Conservation (phyloP, 2,329 filamentous ascomycete species). For the Fusarium sp. region DNA sequence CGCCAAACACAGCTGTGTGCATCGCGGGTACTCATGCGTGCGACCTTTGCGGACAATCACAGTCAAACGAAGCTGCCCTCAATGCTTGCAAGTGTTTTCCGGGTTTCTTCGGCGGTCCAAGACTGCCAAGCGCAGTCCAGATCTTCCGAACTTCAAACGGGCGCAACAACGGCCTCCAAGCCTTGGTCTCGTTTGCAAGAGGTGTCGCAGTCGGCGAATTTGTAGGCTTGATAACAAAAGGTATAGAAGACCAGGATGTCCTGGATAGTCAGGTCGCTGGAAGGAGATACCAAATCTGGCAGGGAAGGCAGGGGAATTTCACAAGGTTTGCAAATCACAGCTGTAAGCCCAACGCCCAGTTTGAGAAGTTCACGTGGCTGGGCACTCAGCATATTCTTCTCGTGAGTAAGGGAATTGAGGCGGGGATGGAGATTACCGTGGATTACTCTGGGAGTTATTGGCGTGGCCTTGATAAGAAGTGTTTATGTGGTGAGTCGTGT, state of each 20-base stretch:
- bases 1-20: neutral
- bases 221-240: neutral
- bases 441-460: constrained; percentile 5
- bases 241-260: neutral
- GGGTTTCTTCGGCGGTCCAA: neutral
- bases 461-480: neutral
- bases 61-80: neutral
- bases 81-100: constrained; percentile 3
- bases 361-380: constrained; percentile 3
- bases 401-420: constrained; percentile 3
- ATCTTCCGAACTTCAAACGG: neutral
- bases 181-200: neutral
- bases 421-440: constrained; percentile 5
- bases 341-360: constrained; percentile 5
- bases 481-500: constrained; percentile 2
- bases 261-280: neutral
- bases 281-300: neutral
- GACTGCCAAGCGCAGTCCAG: neutral
- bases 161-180: constrained; percentile 7
- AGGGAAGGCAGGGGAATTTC: neutral
- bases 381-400: neutral
- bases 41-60: neutral
- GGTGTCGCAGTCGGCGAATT: constrained; percentile 2
- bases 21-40: neutral
- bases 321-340: neutral